Base-by-base conservation (phyloP, 495 filamentous ascomycete genomes). In the Daldinia loculata region DNA sequence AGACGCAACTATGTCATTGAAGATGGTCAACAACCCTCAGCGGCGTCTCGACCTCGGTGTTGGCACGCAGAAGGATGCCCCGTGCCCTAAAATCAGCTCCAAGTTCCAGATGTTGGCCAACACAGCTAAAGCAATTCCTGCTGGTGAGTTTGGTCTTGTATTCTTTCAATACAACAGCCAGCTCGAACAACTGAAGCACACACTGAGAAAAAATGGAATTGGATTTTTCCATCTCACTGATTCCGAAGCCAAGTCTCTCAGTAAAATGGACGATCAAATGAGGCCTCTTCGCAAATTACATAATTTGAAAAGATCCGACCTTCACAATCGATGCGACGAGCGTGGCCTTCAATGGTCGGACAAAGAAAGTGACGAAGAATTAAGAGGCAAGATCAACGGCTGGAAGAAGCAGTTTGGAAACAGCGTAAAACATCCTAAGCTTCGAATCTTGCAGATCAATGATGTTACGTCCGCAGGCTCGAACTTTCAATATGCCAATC, bases 401-500 rank as follows among this genome's bases (percentile, higher is more conserved):
- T 56, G 53, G 53, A 6, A 22, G 15, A 24, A 7, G 3, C 0
- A 15, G 17, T 36, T 17, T 36, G 30, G n/a, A 12, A 2, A 2
- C 7, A 22, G 15, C 7, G 29, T 56, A 14, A 56, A 56, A 15
- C 27, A 56, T 45, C 56, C 17, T 85, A 85, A 70, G 52, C 87
- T 92, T 1, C 75, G 93, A 34, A 77, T 95, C n/a, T 76, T 97
- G 19, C 87, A 89, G 62, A 81, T 93, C 4, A 85, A 84, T 5
- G 82, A 84, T 62, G 87, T 86, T n/a, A 83, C 85, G 56, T 87
- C 92, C 17, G 87, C 92, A 8, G 93, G 93, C 30, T 77, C 86
- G 19, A 96, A 96, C 72, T 80, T 95, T 2, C 89, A 89, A 53
- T 84, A 85, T 41, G 91, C 92, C 0, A 94, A 92, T 62, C 93